A percentile compares a stretch with the other conserved stretches of the same genome.
phyloP scores from a whole-genome alignment of 495 filamentous ascomycete species.

The Trichoderma erinaceum region DNA sequence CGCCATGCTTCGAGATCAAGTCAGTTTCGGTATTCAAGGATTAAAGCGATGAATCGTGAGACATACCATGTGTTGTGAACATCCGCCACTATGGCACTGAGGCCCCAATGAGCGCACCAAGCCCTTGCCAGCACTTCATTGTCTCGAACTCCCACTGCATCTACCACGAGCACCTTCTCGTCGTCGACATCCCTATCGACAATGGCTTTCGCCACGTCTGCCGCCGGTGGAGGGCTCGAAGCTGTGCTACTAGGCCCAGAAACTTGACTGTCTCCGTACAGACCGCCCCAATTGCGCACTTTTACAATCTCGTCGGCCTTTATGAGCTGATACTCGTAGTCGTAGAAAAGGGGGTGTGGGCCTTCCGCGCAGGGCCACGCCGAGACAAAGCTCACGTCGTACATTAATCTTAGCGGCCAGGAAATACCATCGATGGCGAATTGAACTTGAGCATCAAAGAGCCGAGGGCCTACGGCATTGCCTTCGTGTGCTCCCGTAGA shows the following conservation, averaged over 20 bases:
- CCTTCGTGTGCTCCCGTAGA: neutral
- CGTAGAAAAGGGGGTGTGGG: conserved; percentile 63
- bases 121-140: conserved; percentile 69
- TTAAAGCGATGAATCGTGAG: conserved; percentile 5
- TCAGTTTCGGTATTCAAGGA: conserved; percentile 17
- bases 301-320: conserved; percentile 54
- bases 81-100: conserved; percentile 61
- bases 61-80: conserved; percentile 58
- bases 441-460: conserved; percentile 57
- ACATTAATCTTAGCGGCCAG: conserved; percentile 56
- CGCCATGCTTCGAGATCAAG: conserved; percentile 43
- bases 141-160: conserved; percentile 62
- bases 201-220: neutral
- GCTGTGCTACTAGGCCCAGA: conserved; percentile 20
- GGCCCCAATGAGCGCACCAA: conserved; percentile 65
- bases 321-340: conserved; percentile 52
- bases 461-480: conserved; percentile 29
- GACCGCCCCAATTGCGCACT: conserved; percentile 54
- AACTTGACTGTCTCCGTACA: conserved; percentile 22
- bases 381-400: conserved; percentile 59
- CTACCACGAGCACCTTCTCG: conserved; percentile 59
- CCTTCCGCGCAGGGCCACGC: conserved; percentile 64
- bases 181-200: conserved; percentile 33
- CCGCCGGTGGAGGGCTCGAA: conserved; percentile 19
- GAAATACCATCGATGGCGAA: conserved; percentile 61